A percentile compares a stretch with the other conserved stretches of the same genome.
These are phyloP conservation scores for Venturia asperata DNA, from an alignment of 2,329 filamentous ascomycete species.

Conservation along the genomic window DNA sequence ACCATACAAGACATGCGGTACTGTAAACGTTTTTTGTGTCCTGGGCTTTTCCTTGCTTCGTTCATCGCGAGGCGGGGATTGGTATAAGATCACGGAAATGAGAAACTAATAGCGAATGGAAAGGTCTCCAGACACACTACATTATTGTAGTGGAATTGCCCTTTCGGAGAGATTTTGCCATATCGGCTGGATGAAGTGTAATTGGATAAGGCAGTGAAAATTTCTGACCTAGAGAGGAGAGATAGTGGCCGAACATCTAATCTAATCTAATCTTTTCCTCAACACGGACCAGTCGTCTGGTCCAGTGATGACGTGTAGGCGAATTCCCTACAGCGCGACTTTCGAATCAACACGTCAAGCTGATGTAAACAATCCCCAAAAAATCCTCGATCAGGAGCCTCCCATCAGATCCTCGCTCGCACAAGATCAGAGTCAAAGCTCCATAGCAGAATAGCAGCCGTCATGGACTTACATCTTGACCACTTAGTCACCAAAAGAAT, in stretches of 20 bases:
- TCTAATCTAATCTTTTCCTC: neutral
- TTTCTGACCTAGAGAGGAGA: no score
- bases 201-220: no score
- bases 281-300: neutral
- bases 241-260: neutral
- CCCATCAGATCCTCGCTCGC: neutral
- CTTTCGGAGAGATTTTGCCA: no score
- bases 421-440: neutral
- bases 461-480: neutral
- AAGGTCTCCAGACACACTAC: no score
- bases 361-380: neutral
- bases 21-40: no score
- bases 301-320: neutral
- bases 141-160: no score
- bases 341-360: slow-evolving; percentile 3
- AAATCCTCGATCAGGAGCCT: neutral
- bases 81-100: no score
- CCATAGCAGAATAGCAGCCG: neutral
- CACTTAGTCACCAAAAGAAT: neutral
- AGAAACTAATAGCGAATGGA: no score
- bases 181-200: no score
- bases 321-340: neutral
- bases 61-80: no score
- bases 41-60: no score
- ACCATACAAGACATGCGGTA: no score